Evolutionary conservation across 345 rosid species (phyloP), one percentile per base, ranked within the genome.

Genomic region (Turnera subulata): DNA sequence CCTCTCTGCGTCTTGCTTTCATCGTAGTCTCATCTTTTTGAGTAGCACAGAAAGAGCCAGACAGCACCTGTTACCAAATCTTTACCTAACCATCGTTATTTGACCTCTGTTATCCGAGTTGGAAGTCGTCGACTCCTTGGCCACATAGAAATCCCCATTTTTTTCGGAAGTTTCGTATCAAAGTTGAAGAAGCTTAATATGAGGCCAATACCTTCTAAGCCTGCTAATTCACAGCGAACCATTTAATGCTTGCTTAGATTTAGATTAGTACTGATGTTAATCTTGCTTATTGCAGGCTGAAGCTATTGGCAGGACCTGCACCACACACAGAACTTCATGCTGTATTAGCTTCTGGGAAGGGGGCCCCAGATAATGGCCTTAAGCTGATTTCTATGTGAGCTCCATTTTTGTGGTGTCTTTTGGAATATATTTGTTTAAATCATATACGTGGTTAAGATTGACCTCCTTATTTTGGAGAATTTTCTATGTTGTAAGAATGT

Each of bases 281-380:
- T 52, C 38, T 57, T 50, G 50, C 61, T 53, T 48, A 63, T 17
- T 77, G 76, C 80, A 89, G 98, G 22, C 63, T 82, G 65, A 92
- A 89, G 83, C 72, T 62, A 46, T 78, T 92, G 97, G 60, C 55
- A 20, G 93, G 96, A 55, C 80, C 80, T 24, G 91, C 91, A 16
- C 98, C 98, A 11, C 97, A 92, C 61, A 73, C 93, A 11, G 97
- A 92, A 67, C 91, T 92, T 4, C 95, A 92, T 71, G 97, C 98
- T 8, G 97, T 89, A 15, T 79, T 87, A 62, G 97, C 99, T 9
- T 89, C 72, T 56, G 99, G 97, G 70, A 89, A 83, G 99, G 99
- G 97, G 24, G 82, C 77, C 86, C 99, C 99, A 0, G 96, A 93
- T 60, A 86, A 86, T 78, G 98, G 98, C 18, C 84, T 85, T 13